Conservation (phyloP, 306 rosid species). For the Hylodesmum podocarpum region DNA sequence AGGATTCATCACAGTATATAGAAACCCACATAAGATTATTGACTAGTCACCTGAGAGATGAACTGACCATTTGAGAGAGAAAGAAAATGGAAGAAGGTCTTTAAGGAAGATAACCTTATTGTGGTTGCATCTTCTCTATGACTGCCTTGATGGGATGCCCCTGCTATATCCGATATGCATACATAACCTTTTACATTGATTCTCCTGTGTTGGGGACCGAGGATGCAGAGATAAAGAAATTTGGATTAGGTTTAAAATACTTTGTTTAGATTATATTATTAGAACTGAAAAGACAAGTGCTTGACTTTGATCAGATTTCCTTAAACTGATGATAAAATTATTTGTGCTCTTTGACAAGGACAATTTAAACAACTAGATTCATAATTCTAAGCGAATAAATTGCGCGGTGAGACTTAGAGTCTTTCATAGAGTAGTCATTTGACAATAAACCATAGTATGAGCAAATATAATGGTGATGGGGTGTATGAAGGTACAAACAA, state of each 20-base stretch:
- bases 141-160: constrained; percentile 10
- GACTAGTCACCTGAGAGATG: neutral
- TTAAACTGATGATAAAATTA: neutral
- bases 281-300: neutral
- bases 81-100: constrained; percentile 9
- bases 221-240: neutral
- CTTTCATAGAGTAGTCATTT: neutral
- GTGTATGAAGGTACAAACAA: constrained; percentile 1
- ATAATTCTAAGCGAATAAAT: neutral
- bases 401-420: neutral
- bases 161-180: neutral
- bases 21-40: constrained; percentile 3
- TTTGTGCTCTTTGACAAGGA: neutral
- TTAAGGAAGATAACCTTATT: constrained; percentile 12
- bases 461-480: constrained; percentile 2
- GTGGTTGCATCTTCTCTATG: constrained; percentile 3
- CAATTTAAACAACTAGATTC: constrained; percentile 8
- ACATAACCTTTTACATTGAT: neutral
- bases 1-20: constrained; percentile 5
- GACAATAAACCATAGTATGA: neutral
- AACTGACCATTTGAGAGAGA: neutral
- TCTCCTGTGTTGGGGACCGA: constrained; percentile 1
- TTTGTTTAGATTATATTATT: neutral
- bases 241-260: neutral
- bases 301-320: constrained; percentile 23